Evolutionary conservation across 495 filamentous ascomycete species (phyloP).

Genomic region (Aspergillus nidulans): DNA sequence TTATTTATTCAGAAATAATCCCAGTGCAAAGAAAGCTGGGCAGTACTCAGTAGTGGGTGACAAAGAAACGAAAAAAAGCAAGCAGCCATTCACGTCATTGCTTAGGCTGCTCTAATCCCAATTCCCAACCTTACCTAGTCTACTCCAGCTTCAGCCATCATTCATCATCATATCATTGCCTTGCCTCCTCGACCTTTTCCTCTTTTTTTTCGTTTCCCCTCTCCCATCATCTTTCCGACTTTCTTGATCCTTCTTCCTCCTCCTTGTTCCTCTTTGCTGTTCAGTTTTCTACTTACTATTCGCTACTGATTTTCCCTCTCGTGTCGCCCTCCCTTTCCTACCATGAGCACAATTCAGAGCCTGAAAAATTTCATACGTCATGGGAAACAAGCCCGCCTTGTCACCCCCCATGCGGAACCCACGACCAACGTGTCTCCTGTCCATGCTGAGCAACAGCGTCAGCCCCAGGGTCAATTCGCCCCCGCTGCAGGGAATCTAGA

Average conservation of each 20-base stretch:
- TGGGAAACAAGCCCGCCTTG: slow-evolving; percentile 86
- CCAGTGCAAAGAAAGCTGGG: background rate
- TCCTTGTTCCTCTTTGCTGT: background rate
- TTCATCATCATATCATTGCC: slow-evolving; percentile 58
- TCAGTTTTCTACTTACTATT: background rate
- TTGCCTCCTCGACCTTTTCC: slow-evolving; percentile 59
- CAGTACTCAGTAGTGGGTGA: too few relatives aligned
- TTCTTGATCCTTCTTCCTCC: slow-evolving; percentile 5
- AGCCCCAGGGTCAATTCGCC: slow-evolving; percentile 47
- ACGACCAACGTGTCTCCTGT: slow-evolving; percentile 65
- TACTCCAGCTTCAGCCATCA: slow-evolving; percentile 7
- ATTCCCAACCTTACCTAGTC: background rate
- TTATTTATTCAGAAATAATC: background rate
- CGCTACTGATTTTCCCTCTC: background rate
- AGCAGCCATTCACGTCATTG: slow-evolving; percentile 38
- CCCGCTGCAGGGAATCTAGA: slow-evolving; percentile 50
- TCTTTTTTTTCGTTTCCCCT: slow-evolving; percentile 44
- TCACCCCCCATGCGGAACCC: slow-evolving; percentile 58
- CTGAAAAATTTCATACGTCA: slow-evolving; percentile 98
- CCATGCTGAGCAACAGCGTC: slow-evolving; percentile 60
- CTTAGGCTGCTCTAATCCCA: slow-evolving; percentile 39
- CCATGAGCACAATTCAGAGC: slow-evolving; percentile 80
- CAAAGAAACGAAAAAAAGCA: slow-evolving; percentile 9
- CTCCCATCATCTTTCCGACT: slow-evolving; percentile 1
- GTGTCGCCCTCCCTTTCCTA: slow-evolving; percentile 6